Percentiles rank a stretch among this genome's conserved stretches.
Conservation (phyloP, 768 basidiomycete species). For the Lactarius trivialis region DNA sequence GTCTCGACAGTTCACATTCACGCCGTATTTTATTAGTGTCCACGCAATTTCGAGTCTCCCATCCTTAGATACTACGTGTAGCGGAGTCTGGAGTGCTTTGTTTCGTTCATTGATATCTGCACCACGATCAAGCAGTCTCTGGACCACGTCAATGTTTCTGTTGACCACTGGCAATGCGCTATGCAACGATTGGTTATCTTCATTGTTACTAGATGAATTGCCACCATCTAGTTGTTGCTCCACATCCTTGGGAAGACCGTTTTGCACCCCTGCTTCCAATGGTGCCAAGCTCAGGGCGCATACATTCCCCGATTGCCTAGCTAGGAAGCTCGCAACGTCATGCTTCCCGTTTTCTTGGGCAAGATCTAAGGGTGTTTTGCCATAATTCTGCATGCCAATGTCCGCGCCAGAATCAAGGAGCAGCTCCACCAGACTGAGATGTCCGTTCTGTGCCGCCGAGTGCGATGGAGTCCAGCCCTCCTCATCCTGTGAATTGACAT, state of each 20-base stretch:
- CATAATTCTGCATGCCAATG: background rate
- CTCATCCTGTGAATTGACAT: background rate
- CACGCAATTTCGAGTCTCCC: background rate
- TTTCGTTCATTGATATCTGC: background rate
- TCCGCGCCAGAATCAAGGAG: background rate
- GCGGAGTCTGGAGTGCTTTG: background rate
- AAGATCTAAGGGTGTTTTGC: background rate
- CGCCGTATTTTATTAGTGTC: background rate
- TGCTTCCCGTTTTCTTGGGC: background rate
- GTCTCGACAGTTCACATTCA: background rate
- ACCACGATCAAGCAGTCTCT: background rate
- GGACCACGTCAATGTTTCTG: background rate
- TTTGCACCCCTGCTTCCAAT: background rate
- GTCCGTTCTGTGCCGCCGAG: background rate
- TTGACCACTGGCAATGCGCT: background rate
- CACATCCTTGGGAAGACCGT: background rate
- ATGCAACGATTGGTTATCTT: background rate
- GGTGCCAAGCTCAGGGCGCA: background rate
- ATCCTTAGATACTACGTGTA: background rate
- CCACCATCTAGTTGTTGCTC: background rate
- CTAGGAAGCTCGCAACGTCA: background rate
- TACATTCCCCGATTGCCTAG: background rate
- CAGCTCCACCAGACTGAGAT: background rate
- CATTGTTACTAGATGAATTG: background rate
- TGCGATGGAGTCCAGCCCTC: background rate